Base-by-base conservation (phyloP, 2,329 filamentous ascomycete genomes). In the Colletotrichum sublineola region DNA sequence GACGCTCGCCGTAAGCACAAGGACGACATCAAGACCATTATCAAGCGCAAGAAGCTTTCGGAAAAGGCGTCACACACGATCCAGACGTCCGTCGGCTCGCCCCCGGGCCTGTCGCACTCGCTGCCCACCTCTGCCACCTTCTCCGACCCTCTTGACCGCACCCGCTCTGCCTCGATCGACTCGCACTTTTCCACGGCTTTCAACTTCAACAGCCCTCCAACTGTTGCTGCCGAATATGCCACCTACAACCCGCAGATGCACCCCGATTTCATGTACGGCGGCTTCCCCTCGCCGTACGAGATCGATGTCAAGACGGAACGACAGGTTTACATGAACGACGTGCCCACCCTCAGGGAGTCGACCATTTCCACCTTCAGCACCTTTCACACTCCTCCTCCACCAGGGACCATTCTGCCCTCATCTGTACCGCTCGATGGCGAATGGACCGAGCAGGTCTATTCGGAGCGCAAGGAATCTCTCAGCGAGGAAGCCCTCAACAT, bases 291-390 rank as follows among this genome's bases (percentile, higher is more conserved):
- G 29, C 94, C 95, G 0, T 98, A 97, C 80, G 96, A 98, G 82
- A 92, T 98, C 73, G 96, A 98, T 81, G 93, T 98, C 85, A 97
- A 96, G 88, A 98, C 95, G 1, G 96, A 98, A 84, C 89, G 94
- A 75, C 94, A 98, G 77, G 95, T 97, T 86, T 97, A 94, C 82
- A 91, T 98, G 82, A 94, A 98, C 78, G 94, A 98, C 80, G 89
- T 97, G 68, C 94, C 94, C 5, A 93, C 95, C 18, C 87, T 96
- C 73, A 88, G 91, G 76, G 95, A 98, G 82, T 97, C 95, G 15
- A 94, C 94, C 42, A 92, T 95, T 48, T 97, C 95, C 0, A 97
- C 95, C 33, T 98, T 97, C 83, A 97, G 92, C 88, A 95, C 94
- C n/a, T 96, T 91, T 81, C 92, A 94, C 78, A 91, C 92, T 31